Base-by-base conservation (phyloP, 139 green algal genomes). In the Pleodorina starrii region DNA sequence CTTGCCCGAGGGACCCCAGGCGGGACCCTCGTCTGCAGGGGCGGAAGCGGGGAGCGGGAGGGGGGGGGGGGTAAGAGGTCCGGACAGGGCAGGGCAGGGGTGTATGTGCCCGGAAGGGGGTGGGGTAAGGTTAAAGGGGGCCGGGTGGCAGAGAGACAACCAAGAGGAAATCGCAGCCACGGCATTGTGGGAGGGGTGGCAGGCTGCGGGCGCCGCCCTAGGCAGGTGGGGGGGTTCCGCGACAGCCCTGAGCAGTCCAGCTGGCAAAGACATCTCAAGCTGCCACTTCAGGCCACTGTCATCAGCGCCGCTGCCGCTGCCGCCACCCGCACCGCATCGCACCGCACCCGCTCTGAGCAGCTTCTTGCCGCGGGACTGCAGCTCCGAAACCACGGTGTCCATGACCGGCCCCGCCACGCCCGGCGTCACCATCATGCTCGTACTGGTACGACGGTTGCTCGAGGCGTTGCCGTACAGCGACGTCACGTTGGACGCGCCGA, bases 291-390 rank as follows among this genome's bases (percentile, higher is more conserved):
- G n/a, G n/a, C n/a, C n/a, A n/a, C n/a, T n/a, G n/a, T n/a, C n/a
- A n/a, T n/a, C n/a, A n/a, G n/a, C n/a, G n/a, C n/a, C n/a, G n/a
- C n/a, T n/a, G n/a, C n/a, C n/a, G n/a, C n/a, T n/a, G n/a, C n/a
- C n/a, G n/a, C n/a, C n/a, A n/a, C n/a, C n/a, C n/a, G n/a, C n/a
- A n/a, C n/a, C n/a, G n/a, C n/a, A n/a, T n/a, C n/a, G n/a, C n/a
- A n/a, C n/a, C n/a, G n/a, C 42, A 87, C 85, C 87, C 44, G 87
- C 59, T 23, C 59, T 29, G 44, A 96, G 46, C 46, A 94, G 42
- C 71, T 94, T 59, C 77, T 94, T 59, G 5, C 78, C 91, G 32
- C n/a, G 86, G 29, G 66, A 14, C 29, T 92, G 89, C 63, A 95
- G 82, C 43, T 59, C 48, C 54, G 40, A 14, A 27, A 86, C 79